These are phyloP conservation scores for Candida morakotiae DNA, from an alignment of 805 yeast genomes.

Conservation along the genomic window DNA sequence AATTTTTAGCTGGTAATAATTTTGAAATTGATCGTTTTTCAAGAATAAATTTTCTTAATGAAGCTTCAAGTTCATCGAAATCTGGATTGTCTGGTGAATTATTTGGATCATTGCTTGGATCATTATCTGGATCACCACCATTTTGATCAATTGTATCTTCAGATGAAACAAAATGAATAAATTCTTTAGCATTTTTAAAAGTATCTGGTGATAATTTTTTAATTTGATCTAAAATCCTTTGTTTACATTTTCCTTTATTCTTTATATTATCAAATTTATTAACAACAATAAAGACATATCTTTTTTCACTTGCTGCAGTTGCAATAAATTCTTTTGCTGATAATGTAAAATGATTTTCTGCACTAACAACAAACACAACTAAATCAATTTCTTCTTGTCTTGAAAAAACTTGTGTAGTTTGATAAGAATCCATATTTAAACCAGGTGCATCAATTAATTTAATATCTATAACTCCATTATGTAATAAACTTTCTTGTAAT, in stretches of 20 bases:
- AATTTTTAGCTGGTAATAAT: conserved; percentile 89
- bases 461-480: conserved; percentile 90
- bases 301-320: conserved; percentile 86
- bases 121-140: conserved; percentile 28
- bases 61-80: conserved; percentile 80
- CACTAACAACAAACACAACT: conserved; percentile 92
- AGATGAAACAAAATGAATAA: conserved; percentile 89
- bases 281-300: conserved; percentile 89
- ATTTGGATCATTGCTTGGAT: conserved; percentile 28
- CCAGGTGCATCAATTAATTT: conserved; percentile 97
- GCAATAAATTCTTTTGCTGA: conserved; percentile 92
- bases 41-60: conserved; percentile 78
- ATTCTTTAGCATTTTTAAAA: conserved; percentile 79
- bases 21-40: conserved; percentile 89
- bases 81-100: conserved; percentile 46
- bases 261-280: conserved; percentile 85
- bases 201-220: conserved; percentile 86
- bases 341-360: conserved; percentile 92
- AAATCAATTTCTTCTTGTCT: conserved; percentile 96
- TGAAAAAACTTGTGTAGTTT: conserved; percentile 91
- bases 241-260: conserved; percentile 75
- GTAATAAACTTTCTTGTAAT: conserved; percentile 62
- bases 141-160: conserved; percentile 33
- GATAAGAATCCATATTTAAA: conserved; percentile 84
- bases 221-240: conserved; percentile 79